Base-by-base conservation (phyloP, 2,329 filamentous ascomycete genomes). In the Sclerotinia spermophila region DNA sequence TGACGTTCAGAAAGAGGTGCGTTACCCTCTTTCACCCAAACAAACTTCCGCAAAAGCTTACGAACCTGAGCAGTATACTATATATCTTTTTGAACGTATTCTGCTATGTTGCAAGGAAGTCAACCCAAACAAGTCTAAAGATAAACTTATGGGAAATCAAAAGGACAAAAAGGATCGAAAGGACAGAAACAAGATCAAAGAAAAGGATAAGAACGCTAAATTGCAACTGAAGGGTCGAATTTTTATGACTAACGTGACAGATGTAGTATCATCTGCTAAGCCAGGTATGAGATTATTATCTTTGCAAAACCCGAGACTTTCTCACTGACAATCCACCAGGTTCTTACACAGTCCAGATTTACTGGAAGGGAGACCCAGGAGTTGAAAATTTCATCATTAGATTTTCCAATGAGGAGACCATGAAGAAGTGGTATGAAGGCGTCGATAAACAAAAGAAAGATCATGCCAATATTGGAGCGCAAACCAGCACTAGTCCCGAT, bases 191-290 rank as follows among this genome's bases (percentile, higher is more conserved):
- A 95, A 93, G 79, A 90, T 88, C 76, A 89, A 90, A 78, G 89
- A 88, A 78, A 86, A 85, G 81, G 10, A 86, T 88, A 71, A 92
- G 89, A 80, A 79, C 81, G 61, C 91, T 56, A 97, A 95, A 81
- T 85, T 98, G 72, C 94, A 97, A 81, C 86, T 99, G 42, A 99
- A 99, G 82, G 96, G 96, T 53, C 89, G 96, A 67, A 99, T 99
- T 77, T 98, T 97, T 82, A 98, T 99, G 94, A 94, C 94, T 76
- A 99, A 99, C 78, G 95, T 99, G 69, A 98, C 94, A 53, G 93
- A 97, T 80, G 90, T 97, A n/a, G 85, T 97, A 56, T 94, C 92
- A 27, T 85, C 96, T 72, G 89, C 91, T 65, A 97, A 94, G 81
- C 92, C 93, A 81, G 94, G 94, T 96, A 87, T 79, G 87, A 33